phyloP scores from a whole-genome alignment of 495 filamentous ascomycete species.

The Achaetomiella virescens region DNA sequence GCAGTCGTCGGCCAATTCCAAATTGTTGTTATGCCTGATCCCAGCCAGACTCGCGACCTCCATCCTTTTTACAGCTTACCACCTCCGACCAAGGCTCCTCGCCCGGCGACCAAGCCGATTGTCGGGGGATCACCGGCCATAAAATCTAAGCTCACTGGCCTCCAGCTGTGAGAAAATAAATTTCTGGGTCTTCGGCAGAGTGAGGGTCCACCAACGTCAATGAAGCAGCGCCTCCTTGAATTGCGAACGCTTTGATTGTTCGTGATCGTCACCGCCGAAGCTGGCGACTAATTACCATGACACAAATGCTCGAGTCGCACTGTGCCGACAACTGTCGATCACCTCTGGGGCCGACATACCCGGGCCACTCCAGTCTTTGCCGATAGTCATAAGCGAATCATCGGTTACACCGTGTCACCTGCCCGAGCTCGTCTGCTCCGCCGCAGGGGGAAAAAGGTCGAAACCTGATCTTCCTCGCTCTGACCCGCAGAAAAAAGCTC shows the following conservation, averaged over 20 bases:
- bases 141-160: no score
- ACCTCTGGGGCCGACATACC: constrained; percentile 11
- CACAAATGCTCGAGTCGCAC: constrained; percentile 10
- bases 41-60: no score
- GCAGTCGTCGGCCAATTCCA: no score
- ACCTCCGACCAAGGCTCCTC: no score
- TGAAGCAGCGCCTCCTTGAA: background rate
- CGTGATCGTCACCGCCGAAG: background rate
- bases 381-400: constrained; percentile 7
- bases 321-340: constrained; percentile 15
- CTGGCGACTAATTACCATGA: background rate
- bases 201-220: no score
- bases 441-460: background rate
- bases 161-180: no score
- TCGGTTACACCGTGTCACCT: constrained; percentile 20
- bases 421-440: background rate
- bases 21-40: no score
- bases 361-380: constrained; percentile 13
- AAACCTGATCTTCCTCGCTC: background rate
- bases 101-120: no score
- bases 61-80: no score
- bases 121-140: no score
- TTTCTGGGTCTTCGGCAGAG: no score
- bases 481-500: no score
- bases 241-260: background rate